Base-by-base conservation (phyloP, 352 stramenopile genomes). In the Pythium oligandrum region DNA sequence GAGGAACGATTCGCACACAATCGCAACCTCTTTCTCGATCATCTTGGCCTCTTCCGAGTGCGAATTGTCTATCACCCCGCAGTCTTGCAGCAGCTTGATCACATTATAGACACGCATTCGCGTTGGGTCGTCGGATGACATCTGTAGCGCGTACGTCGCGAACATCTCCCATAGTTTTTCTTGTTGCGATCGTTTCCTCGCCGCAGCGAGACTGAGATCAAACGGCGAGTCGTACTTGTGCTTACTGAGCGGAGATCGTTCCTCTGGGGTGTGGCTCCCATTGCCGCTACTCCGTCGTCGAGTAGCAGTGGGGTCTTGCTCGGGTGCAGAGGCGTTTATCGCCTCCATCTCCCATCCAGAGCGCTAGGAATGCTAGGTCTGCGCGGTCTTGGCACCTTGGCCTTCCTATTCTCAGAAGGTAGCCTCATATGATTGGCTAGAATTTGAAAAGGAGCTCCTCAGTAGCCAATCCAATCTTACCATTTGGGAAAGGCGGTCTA, bases 161-260 rank as follows among this genome's bases (percentile, higher is more conserved):
- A 90, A 93, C 50, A 90, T 82, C 51, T 88, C 76, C 81, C 81
- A 93, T 11, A 93, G 63, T 40, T 77, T 71, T 49, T 93, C 82
- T 35, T 86, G 75, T 55, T 88, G 75, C 26, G 70, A 75, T 8
- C 73, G 70, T 54, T 82, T 82, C 5, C 75, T 58, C 45, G 74
- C 75, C 0, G 50, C 66, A 6, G 70, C 64, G 40, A 90, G 70
- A 44, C 72, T 90, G 32, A 61, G 72, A 33, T 90, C 76, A 45
- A 90, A 90, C 4, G 74, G 74, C 9, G 78, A 86, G 40, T 76
- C 70, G 47, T 83, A 86, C 35, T 79, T 73, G 12, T 47, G 48
- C 39, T 61, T 26, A 26, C 17, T 61, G 51, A 6, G 8, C 3
- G 11, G 4, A 2, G 49, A 32, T 1, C 5, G 11, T 6, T 33